Conservation (phyloP, 2,329 filamentous ascomycete genomes). For the Mycosphaerelloides madeirae region DNA sequence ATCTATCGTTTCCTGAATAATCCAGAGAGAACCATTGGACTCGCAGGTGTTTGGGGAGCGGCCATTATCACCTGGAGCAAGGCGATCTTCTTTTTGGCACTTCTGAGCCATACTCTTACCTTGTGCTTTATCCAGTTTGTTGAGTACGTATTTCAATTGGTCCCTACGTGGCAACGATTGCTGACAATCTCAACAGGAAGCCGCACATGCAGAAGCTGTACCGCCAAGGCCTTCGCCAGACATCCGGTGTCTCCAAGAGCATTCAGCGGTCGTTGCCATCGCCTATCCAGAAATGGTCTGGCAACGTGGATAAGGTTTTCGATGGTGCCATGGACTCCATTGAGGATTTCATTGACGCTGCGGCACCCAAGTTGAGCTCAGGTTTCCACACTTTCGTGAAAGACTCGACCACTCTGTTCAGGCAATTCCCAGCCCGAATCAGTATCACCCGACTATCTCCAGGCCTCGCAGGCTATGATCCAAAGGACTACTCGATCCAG, state of each 20-base stretch:
- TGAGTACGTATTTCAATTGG: constrained; percentile 45
- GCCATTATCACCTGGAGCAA: constrained; percentile 89
- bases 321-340: constrained; percentile 84
- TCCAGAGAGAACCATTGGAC: constrained; percentile 86
- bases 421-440: constrained; percentile 79
- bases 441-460: constrained; percentile 74
- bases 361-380: constrained; percentile 77
- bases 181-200: constrained; percentile 39
- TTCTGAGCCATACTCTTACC: constrained; percentile 79
- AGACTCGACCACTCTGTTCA: constrained; percentile 83
- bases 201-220: constrained; percentile 99
- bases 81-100: constrained; percentile 77
- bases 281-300: constrained; percentile 76
- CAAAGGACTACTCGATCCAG: constrained; percentile 72
- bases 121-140: constrained; percentile 87
- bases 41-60: constrained; percentile 92
- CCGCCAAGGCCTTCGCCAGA: constrained; percentile 72
- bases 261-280: constrained; percentile 80
- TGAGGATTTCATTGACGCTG: constrained; percentile 82
- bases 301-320: constrained; percentile 80
- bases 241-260: constrained; percentile 88
- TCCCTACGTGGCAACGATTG: neutral
- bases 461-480: constrained; percentile 73
- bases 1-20: constrained; percentile 99
- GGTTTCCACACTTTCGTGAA: constrained; percentile 82